Evolutionary conservation across 176 grass and related monocot species (phyloP), one percentile per base, ranked within the genome.

Genomic region (Tuctoria greenei): DNA sequence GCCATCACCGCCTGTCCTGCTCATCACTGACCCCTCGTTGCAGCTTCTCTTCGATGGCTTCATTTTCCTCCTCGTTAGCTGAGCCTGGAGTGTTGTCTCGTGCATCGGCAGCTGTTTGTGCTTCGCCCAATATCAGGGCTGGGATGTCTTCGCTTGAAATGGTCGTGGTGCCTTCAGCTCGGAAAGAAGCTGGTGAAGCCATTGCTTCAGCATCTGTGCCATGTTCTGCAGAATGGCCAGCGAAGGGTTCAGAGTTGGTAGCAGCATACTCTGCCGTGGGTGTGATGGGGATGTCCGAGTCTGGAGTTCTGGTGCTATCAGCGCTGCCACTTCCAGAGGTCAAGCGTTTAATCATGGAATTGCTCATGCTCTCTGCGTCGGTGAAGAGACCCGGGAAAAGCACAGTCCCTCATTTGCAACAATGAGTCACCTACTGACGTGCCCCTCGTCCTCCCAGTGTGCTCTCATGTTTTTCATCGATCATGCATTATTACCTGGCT

Each of bases 391-490:
- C 47, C 3, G 47, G 46, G 15, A 40, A 35, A 17, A 56, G 77
- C 71, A 59, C 23, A 24, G 4, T 50, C 18, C 50, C 57, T 36
- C 51, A 26, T 78, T 51, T 78, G 79, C 20, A 58, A 3, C 43
- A 31, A 8, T 37, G 50, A 78, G 1, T 59, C 42, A 27, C 60
- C 60, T 20, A 57, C 39, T 24, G 73, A 78, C 24, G 49, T 11
- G 47, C 42, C 72, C 31, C 12, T 82, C 3, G 2, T 13, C 35
- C 85, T 87, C 27, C 67, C 73, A 0, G 60, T 36, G 9, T 87
- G 79, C 67, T 82, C 24, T 2, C 85, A 87, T 44, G 56, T 40
- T 16, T 82, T 82, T 25, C 85, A 87, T 43, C 60, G 73, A 43
- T 17, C 2, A 4, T 87, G 85, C 79, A 66, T 82, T 10, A 10